These are phyloP conservation scores for Aphanomyces cochlioides DNA, from an alignment of 352 stramenopile genomes.

Conservation along the genomic window DNA sequence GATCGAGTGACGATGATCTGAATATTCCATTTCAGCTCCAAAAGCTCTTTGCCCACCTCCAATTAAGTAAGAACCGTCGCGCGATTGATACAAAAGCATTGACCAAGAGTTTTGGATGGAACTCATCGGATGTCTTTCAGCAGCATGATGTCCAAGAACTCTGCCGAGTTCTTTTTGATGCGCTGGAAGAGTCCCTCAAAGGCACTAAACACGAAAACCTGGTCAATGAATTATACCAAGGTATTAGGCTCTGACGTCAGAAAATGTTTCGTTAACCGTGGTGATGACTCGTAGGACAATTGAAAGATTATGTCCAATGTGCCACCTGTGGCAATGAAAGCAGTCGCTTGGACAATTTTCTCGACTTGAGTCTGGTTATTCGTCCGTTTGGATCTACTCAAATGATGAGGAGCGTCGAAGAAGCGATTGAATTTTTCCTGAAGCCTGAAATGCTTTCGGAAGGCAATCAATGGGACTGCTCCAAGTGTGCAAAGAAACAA, in stretches of 20 bases:
- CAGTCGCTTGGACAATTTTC: conserved; percentile 80
- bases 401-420: conserved; percentile 81
- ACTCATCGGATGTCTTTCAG: conserved; percentile 81
- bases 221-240: conserved; percentile 85
- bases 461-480: conserved; percentile 89
- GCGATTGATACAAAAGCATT: conserved; percentile 78
- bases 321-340: conserved; percentile 79
- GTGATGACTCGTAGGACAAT: conserved; percentile 37
- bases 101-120: conserved; percentile 91
- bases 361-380: conserved; percentile 88
- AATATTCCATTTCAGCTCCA: conserved; percentile 89
- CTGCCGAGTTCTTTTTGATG: conserved; percentile 87
- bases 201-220: conserved; percentile 80
- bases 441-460: conserved; percentile 82
- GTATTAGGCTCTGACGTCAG: background rate
- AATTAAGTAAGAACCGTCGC: conserved; percentile 59
- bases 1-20: conserved; percentile 59
- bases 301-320: conserved; percentile 90
- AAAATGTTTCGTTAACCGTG: background rate
- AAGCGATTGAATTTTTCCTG: conserved; percentile 86
- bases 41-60: conserved; percentile 87
- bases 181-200: conserved; percentile 85
- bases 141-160: conserved; percentile 92
- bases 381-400: conserved; percentile 79
- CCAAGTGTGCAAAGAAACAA: conserved; percentile 73